phyloP scores from a whole-genome alignment of 352 stramenopile genomes.

The Aphanomyces cochlioides region DNA sequence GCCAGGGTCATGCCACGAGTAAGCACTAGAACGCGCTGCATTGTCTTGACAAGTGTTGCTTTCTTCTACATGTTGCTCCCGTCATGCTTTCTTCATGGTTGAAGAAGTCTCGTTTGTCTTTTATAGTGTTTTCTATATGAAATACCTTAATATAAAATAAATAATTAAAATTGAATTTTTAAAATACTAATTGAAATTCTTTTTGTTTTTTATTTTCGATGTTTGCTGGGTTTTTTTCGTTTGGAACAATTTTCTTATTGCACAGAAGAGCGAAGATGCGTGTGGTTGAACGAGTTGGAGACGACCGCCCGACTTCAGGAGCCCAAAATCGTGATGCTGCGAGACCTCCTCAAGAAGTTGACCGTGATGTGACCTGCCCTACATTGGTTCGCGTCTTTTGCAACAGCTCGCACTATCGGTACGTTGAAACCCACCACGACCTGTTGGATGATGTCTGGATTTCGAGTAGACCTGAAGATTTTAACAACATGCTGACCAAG shows the following conservation, averaged over 20 bases:
- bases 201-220: not conserved
- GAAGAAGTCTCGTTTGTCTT: not conserved
- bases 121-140: not conserved
- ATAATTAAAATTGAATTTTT: too few species aligned
- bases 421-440: not conserved
- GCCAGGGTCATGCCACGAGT: not conserved
- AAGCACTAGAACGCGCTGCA: not conserved
- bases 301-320: not conserved
- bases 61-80: too few species aligned
- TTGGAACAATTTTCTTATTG: not conserved
- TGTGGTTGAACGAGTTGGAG: constrained; percentile 24
- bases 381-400: constrained; percentile 71
- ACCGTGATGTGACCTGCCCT: constrained; percentile 67
- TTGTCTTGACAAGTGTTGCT: too few species aligned
- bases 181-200: not conserved
- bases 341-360: constrained; percentile 31
- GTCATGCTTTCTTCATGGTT: not conserved
- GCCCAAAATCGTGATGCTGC: constrained; percentile 6
- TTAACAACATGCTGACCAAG: constrained; percentile 48
- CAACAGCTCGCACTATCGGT: constrained; percentile 51
- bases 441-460: not conserved
- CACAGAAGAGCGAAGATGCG: not conserved
- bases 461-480: constrained; percentile 48
- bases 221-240: not conserved
- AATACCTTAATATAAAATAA: not conserved